Evolutionary conservation across 306 rosid species (phyloP).

Genomic region (Aeschynomene evenia): DNA sequence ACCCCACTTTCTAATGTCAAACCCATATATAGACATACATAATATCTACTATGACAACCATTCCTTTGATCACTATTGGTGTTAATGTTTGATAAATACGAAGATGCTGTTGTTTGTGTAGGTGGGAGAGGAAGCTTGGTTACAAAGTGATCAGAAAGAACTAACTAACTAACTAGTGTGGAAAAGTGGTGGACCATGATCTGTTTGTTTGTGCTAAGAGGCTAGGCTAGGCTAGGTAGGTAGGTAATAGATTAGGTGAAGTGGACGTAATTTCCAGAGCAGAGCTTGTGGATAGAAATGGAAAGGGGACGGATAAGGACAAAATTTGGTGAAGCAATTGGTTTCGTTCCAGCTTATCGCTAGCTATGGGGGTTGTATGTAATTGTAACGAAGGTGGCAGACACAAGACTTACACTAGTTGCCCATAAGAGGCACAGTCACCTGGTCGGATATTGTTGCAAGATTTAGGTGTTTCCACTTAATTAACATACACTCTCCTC

Average conservation of each 20-base stretch:
- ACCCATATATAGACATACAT: too few species aligned
- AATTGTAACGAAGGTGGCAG: slow-evolving; percentile 39
- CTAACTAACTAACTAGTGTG: not conserved
- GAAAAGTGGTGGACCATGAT: slow-evolving; percentile 18
- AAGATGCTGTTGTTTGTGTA: not conserved
- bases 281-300: not conserved
- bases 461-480: slow-evolving; percentile 48
- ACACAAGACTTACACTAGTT: slow-evolving; percentile 41
- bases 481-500: not conserved
- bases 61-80: not conserved
- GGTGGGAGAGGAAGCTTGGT: not conserved
- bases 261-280: not conserved
- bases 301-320: not conserved
- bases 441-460: slow-evolving; percentile 45
- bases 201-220: not conserved
- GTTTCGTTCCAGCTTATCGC: too few species aligned
- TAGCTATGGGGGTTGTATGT: not conserved
- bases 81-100: not conserved
- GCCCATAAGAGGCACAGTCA: slow-evolving; percentile 31
- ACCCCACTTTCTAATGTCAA: too few species aligned
- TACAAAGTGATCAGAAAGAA: not conserved
- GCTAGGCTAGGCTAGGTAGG: too few species aligned
- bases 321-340: not conserved
- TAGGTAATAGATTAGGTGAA: not conserved
- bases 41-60: slow-evolving; percentile 7